Conservation (phyloP, 306 rosid genomes). For the Inga oerstediana region DNA sequence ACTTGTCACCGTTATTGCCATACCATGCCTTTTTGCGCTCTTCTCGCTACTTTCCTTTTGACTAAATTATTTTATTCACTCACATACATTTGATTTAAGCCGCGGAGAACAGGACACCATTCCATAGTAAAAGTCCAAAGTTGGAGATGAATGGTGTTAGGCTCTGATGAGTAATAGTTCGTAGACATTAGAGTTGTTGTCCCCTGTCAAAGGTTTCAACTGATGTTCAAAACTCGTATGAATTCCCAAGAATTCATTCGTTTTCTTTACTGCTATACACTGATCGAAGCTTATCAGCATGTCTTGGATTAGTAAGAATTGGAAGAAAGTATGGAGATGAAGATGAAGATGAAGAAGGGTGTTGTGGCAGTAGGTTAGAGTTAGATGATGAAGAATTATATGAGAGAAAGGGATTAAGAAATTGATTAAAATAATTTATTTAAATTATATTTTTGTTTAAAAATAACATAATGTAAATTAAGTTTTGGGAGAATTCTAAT, state of each 20-base stretch:
- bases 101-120: not conserved
- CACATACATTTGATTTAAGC: not conserved
- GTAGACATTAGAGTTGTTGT: slow-evolving; percentile 88
- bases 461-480: too few relatives aligned
- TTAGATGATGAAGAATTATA: too few relatives aligned
- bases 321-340: not conserved
- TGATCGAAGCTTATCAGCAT: slow-evolving; percentile 84
- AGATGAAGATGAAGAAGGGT: too few relatives aligned
- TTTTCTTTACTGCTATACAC: slow-evolving; percentile 69
- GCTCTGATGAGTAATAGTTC: slow-evolving; percentile 89
- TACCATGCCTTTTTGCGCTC: not conserved
- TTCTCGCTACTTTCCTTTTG: not conserved
- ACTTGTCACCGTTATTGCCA: not conserved
- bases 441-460: too few relatives aligned
- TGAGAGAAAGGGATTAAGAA: too few relatives aligned
- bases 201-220: slow-evolving; percentile 85
- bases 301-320: slow-evolving; percentile 89
- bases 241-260: slow-evolving; percentile 84
- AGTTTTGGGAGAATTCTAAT: too few relatives aligned
- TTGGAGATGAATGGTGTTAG: slow-evolving; percentile 40
- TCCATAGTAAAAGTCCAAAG: not conserved
- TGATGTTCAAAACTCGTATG: slow-evolving; percentile 64
- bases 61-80: not conserved
- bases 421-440: too few relatives aligned
- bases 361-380: too few relatives aligned